Percentiles rank a stretch among this genome's conserved stretches.
phyloP scores from a whole-genome alignment of 1,284 basidiomycete species.

The Melampsora americana region DNA sequence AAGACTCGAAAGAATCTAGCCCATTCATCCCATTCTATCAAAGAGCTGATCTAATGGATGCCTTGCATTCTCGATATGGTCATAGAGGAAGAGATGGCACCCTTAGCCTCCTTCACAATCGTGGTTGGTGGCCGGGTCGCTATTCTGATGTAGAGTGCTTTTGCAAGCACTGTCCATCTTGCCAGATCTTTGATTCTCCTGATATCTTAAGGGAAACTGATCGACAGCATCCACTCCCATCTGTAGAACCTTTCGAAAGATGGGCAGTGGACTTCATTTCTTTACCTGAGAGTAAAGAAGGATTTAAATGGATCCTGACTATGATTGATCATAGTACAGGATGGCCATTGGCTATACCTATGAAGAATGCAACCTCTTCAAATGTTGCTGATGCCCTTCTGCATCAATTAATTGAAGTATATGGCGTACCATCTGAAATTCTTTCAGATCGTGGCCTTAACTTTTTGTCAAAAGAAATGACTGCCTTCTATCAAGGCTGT shows the following conservation, averaged over 20 bases:
- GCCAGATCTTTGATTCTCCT: neutral
- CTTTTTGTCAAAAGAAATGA: neutral
- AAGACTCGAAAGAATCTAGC: neutral
- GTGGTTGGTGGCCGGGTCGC: neutral
- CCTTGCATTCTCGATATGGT: neutral
- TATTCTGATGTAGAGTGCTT: neutral
- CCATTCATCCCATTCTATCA: neutral
- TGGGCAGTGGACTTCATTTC: neutral
- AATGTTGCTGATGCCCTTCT: neutral
- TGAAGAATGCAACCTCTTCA: neutral
- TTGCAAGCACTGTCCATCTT: neutral
- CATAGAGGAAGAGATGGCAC: neutral
- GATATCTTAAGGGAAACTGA: neutral
- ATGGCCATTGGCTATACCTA: neutral
- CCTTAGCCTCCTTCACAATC: neutral
- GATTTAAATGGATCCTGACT: too few species aligned
- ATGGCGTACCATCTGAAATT: neutral
- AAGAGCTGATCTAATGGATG: neutral
- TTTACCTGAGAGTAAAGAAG: neutral
- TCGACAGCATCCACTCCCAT: neutral
- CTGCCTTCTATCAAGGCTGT: neutral
- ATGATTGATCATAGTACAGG: conserved; percentile 11
- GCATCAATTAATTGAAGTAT: neutral
- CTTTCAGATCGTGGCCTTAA: conserved; percentile 1
- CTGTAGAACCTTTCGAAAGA: neutral